A percentile compares a stretch with the other conserved stretches of the same genome.
Conservation (phyloP, 495 filamentous ascomycete species). For the Hyaloscypha finlandica region DNA sequence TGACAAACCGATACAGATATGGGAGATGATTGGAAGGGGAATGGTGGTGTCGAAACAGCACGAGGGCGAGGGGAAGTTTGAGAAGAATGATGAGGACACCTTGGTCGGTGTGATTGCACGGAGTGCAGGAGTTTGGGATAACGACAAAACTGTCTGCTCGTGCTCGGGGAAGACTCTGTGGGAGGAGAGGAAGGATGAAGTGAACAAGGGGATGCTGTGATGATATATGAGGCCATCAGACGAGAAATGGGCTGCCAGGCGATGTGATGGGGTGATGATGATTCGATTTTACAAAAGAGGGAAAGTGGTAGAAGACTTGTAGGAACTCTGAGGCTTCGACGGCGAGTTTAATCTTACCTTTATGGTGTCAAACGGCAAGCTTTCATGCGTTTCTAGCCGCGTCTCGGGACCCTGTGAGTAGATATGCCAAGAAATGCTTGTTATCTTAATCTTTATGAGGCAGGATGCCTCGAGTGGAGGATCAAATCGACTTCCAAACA, state of each 20-base stretch:
- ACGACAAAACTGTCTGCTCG: slow-evolving; percentile 93
- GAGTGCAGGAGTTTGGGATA: slow-evolving; percentile 96
- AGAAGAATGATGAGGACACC: slow-evolving; percentile 75
- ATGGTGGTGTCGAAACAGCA: slow-evolving; percentile 73
- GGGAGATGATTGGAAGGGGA: slow-evolving; percentile 93
- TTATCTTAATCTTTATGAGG: too few species aligned
- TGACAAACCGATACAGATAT: slow-evolving; percentile 79
- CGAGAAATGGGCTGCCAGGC: slow-evolving; percentile 20
- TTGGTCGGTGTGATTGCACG: slow-evolving; percentile 90
- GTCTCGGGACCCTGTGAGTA: slow-evolving; percentile 19
- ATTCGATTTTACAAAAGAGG: slow-evolving; percentile 11
- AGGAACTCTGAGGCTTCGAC: neutral
- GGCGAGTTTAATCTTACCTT: slow-evolving; percentile 4
- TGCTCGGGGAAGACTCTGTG: slow-evolving; percentile 98
- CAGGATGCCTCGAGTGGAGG: slow-evolving; percentile 18
- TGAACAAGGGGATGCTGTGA: slow-evolving; percentile 73
- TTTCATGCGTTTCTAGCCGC: slow-evolving; percentile 28
- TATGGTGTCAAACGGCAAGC: slow-evolving; percentile 24
- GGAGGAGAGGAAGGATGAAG: slow-evolving; percentile 93
- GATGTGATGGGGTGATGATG: slow-evolving; percentile 20
- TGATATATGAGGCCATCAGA: slow-evolving; percentile 25
- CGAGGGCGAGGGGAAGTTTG: slow-evolving; percentile 49
- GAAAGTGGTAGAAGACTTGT: slow-evolving; percentile 16
- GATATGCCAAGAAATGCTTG: slow-evolving; percentile 25
- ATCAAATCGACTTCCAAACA: slow-evolving; percentile 25